Base-by-base conservation (phyloP, 2,329 filamentous ascomycete species). In the Bipolaris zeicola region DNA sequence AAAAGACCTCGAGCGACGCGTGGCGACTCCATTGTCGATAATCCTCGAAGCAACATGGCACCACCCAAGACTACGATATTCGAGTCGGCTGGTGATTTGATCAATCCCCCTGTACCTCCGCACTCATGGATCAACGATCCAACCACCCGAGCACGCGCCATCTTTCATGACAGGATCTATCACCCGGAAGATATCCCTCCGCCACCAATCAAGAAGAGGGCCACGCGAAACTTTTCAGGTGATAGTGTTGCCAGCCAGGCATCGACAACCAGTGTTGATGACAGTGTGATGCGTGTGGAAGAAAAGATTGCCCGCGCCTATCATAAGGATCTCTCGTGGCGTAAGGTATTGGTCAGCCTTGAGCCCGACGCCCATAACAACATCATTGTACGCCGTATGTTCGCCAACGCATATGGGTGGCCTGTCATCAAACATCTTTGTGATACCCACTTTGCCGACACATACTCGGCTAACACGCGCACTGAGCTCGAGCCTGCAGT, bases 361-460 rank as follows among this genome's bases (percentile, higher is more conserved):
- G 94, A 99, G 73, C 95, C 95, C 0, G 95, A 99, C 76, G 95
- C 95, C 0, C 95, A 99, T 79, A 99, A 99, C 77, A 99, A 99
- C 76, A 96, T 99, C 64, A 89, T 98, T 58, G 95, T 99, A 22
- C 89, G 95, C 14, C 89, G 95, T 53, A 96, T 92, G 88, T 99
- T 99, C 74, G 89, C 92, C 54, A 99, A 99, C 70, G 95, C 95
- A 0, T 96, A 96, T 68, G 95, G 95, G 2, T 99, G 95, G 95
- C 95, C 95, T 0, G 95, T 99, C 0, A 82, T 98, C 47, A 93
- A 97, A 77, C 95, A 99, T 77, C 79, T 98, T 18, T 94, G 95
- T 50, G 93, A 98, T 68, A 92, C 92, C 0, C 95, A 99, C 77
- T 99, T 99, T 73, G 90, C 87, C 51, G 90, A 96, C 70, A 87